These are phyloP conservation scores for Boletus barrowsii DNA, from an alignment of 768 basidiomycete genomes.

Conservation along the genomic window DNA sequence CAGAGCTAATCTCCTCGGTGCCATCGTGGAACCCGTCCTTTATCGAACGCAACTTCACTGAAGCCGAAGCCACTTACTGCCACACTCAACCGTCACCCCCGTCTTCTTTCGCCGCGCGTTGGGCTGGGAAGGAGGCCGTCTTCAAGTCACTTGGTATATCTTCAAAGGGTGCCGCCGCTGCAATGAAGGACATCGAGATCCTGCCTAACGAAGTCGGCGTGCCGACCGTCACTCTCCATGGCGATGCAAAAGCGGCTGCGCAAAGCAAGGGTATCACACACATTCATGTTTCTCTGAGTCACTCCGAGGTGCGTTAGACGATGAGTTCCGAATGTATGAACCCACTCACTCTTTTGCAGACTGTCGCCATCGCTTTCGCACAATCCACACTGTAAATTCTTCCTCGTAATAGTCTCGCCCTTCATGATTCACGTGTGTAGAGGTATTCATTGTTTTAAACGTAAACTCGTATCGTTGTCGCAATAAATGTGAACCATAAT, in stretches of 20 bases:
- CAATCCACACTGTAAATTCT: slow-evolving; percentile 49
- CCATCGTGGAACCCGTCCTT: slow-evolving; percentile 89
- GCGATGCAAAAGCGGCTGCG: slow-evolving; percentile 76
- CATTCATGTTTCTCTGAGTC: slow-evolving; percentile 83
- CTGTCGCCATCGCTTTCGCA: slow-evolving; percentile 84
- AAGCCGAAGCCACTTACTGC: slow-evolving; percentile 85
- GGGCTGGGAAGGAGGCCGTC: slow-evolving; percentile 96
- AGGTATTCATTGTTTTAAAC: not conserved
- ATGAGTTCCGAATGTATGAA: not conserved
- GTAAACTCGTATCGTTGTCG: not conserved
- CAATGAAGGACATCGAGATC: slow-evolving; percentile 98
- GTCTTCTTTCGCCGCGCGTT: slow-evolving; percentile 94
- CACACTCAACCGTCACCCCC: slow-evolving; percentile 76
- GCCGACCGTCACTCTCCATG: slow-evolving; percentile 73
- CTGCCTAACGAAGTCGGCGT: slow-evolving; percentile 74
- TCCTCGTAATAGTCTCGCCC: not conserved
- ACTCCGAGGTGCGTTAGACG: slow-evolving; percentile 75
- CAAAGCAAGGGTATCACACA: slow-evolving; percentile 66
- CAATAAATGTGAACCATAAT: not conserved
- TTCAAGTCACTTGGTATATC: slow-evolving; percentile 93
- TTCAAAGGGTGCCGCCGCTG: slow-evolving; percentile 88
- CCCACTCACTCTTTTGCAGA: slow-evolving; percentile 41
- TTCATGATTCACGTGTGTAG: slow-evolving; percentile 1
- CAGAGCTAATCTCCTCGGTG: slow-evolving; percentile 89
- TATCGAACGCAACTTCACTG: slow-evolving; percentile 89